A percentile compares a stretch with the other conserved stretches of the same genome.
Conservation (phyloP, 148 eudicot species). For the Arctostaphylos glauca region DNA sequence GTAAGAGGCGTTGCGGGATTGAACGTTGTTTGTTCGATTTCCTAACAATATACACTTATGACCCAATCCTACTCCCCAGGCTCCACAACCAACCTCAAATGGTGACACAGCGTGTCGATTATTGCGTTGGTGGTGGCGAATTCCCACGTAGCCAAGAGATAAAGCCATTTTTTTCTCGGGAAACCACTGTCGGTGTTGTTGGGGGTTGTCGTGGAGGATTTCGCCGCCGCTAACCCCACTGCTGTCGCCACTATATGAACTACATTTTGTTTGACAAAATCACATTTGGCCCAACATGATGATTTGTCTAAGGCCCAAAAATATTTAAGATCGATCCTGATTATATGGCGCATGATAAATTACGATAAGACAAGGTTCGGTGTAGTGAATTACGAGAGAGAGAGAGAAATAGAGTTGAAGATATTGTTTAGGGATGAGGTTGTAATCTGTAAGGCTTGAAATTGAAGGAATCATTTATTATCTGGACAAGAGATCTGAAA, state of each 20-base stretch:
- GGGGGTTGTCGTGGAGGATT: conserved; percentile 9
- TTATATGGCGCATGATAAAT: too few relatives aligned
- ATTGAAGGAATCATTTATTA: not conserved
- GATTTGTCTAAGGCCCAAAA: too few relatives aligned
- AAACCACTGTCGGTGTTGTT: conserved; percentile 25
- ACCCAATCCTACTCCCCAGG: conserved; percentile 55
- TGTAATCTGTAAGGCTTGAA: not conserved
- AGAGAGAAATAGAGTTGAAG: not conserved
- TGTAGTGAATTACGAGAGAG: too few relatives aligned
- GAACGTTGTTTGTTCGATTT: too few relatives aligned
- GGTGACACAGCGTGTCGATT: conserved; percentile 54
- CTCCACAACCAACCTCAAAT: conserved; percentile 38
- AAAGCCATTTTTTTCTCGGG: conserved; percentile 42
- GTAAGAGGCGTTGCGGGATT: too few relatives aligned
- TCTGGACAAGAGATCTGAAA: not conserved
- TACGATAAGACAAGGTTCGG: too few relatives aligned
- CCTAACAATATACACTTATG: conserved; percentile 36
- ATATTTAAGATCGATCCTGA: too few relatives aligned
- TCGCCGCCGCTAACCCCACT: conserved; percentile 11
- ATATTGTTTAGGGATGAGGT: not conserved
- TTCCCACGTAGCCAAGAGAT: conserved; percentile 55
- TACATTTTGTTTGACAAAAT: conserved; percentile 30
- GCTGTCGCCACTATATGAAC: conserved; percentile 8
- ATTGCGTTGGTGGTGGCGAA: conserved; percentile 65
- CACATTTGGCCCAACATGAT: too few relatives aligned